Evolutionary conservation across 108 stramenopile species (phyloP), one percentile per base, ranked within the genome.

Genomic region (Skeletonema menzelii): DNA sequence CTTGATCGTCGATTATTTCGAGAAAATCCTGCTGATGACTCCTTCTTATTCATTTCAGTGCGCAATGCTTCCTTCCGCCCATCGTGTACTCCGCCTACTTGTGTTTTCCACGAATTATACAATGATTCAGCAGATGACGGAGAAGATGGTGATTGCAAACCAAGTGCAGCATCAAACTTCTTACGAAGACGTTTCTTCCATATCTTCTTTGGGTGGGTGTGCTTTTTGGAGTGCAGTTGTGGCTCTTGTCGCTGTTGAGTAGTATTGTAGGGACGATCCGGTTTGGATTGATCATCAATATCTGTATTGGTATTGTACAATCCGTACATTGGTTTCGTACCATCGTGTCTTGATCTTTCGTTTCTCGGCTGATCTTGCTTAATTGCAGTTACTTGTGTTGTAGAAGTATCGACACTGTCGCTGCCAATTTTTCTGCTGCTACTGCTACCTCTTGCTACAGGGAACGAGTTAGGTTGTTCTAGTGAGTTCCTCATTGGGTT

Each of bases 121-220:
- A 72, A 72, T 19, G 70, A 12, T 31, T 67, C 53, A 5, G 59
- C 13, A 0, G 55, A 11, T n/a, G 60, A 46, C 15, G 70, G 22
- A 19, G 70, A 28, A 24, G 61, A 1, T 13, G 70, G 35, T 5
- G 70, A 53, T 8, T 68, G 59, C 11, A 79, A 49, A 22, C 77
- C 77, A 46, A 79, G 69, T 20, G 77, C 77, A 49, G 40, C 60
- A 56, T 79, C 77, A 31, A 79, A 79, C 31, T 79, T 79, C 5
- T 53, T 61, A 31, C 77, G 77, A 3, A 79, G 46, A 44, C 77
- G 77, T 46, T 79, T 71, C 58, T 79, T 79, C 77, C 77, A 79
- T 68, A 58, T 26, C 28, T 59, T 49, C 30, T 46, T 26, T 55
- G 63, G 26, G 56, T 42, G 57, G 8, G 59, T 59, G 8, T n/a